Base-by-base conservation (phyloP, 163 green algal genomes). In the Scenedesmus sp. region DNA sequence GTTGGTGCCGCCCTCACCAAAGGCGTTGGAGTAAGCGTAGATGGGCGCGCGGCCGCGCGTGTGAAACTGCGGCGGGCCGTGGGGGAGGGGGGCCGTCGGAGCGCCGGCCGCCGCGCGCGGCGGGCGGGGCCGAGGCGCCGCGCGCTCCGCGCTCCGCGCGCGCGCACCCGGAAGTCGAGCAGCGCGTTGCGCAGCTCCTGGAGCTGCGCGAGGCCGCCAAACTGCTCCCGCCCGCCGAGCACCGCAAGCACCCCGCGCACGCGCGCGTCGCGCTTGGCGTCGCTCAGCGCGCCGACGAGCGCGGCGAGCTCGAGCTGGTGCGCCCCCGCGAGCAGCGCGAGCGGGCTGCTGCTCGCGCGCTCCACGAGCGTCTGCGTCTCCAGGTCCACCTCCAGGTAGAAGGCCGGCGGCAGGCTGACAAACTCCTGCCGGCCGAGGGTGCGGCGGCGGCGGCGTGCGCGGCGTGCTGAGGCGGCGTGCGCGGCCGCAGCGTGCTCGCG, bases 181-280 rank as follows among this genome's bases (percentile, higher is more conserved):
- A 92, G 64, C 0, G 84, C 86, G n/a, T 83, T 75, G 1, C 88
- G 65, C 63, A 92, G 74, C 70, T 92, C 86, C 57, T 62, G n/a
- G n/a, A 90, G 78, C 60, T 89, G 88, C 20, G 91, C 91, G 56
- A 94, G 70, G n/a, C 89, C 91, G 11, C 69, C 70, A 50, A 90
- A 81, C 18, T 70, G 47, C n/a, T 87, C 80, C 4, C 78, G 48
- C 15, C 13, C 62, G 4, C 87, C 86, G 53, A 93, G 24, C 22
- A 84, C 50, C 0, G 80, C 77, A 26, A 93, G 45, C 50, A 95
- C 22, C 11, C 90, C 91, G 0, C 45, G 39, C 26, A 92, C 87
- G 0, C 90, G 82, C 51, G 69, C 31, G 42, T 95, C 91, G 1
- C 44, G 22, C 11, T 81, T 83, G 31, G 89, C 90, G 6, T 62